Evolutionary conservation across 352 stramenopile genomes (phyloP).

Genomic region (Elongisporangium anandrum): DNA sequence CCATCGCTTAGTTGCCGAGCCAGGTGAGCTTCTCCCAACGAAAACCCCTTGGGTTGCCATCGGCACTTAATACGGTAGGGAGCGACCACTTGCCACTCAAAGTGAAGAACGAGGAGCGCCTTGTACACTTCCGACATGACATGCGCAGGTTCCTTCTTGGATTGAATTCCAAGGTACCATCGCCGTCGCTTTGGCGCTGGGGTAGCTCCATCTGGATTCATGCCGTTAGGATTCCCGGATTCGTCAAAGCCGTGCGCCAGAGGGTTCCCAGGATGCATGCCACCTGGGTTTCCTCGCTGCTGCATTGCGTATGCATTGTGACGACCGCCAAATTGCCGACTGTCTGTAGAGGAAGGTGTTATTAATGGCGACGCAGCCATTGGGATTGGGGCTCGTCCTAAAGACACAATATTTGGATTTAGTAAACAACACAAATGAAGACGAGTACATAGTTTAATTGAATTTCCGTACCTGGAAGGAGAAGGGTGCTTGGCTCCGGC

Average conservation of each 20-base stretch:
- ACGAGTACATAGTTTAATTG: not conserved
- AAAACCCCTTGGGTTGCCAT: slow-evolving; percentile 80
- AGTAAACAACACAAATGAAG: not conserved
- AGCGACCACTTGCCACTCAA: slow-evolving; percentile 96
- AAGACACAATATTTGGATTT: not conserved
- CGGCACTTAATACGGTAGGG: slow-evolving; percentile 97
- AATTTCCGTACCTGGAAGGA: slow-evolving; percentile 39
- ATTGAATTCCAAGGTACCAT: slow-evolving; percentile 99
- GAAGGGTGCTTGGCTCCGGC: slow-evolving; percentile 54
- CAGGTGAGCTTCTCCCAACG: slow-evolving; percentile 15
- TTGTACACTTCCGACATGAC: slow-evolving; percentile 99
- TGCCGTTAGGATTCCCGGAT: slow-evolving; percentile 8
- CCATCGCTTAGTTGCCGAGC: slow-evolving; percentile 1
- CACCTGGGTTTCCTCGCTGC: slow-evolving; percentile 10
- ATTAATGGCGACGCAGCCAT: slow-evolving; percentile 80
- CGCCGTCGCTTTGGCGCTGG: slow-evolving; percentile 73
- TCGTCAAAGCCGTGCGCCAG: slow-evolving; percentile 34
- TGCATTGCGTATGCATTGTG: slow-evolving; percentile 18
- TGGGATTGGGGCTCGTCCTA: slow-evolving; percentile 64
- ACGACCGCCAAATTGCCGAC: slow-evolving; percentile 64
- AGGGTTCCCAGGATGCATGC: slow-evolving; percentile 1
- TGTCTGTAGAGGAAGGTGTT: slow-evolving; percentile 48
- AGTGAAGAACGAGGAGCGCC: slow-evolving; percentile 94
- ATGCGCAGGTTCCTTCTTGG: slow-evolving; percentile 98
- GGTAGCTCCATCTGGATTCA: slow-evolving; percentile 3